Evolutionary conservation across 495 filamentous ascomycete genomes (phyloP), one percentile per base, ranked within the genome.

Genomic region (Penicillium lividum): DNA sequence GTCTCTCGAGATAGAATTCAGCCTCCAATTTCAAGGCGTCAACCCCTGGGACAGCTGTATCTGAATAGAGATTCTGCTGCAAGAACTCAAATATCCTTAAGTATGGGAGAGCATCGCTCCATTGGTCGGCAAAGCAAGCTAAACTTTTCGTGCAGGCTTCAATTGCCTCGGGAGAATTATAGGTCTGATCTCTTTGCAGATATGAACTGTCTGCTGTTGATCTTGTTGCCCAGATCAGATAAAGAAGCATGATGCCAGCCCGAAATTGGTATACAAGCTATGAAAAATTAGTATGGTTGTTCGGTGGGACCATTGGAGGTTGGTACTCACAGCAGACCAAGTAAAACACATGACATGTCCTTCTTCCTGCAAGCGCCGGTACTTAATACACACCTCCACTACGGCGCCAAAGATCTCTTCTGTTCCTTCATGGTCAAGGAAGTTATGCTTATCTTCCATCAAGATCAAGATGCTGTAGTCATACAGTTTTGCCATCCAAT

Each of bases 321-420:
- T 22, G 16, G 31, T 51, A 62, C 70, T 56, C 57, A 73, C 70
- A 42, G 70, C 68, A 58, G 70, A 71, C 70, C 70, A 73, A 0
- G 70, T 73, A 63, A 67, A 73, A 29, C 70, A 73, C 61, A 71
- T 62, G 13, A 71, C 67, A 54, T 73, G 70, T 9, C 70, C 70
- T 57, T 71, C 68, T 38, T 68, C 67, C 57, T 70, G 70, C 9
- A 73, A 62, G 2, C 58, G 47, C 22, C 68, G 60, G 42, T 65
- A 73, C 40, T 67, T 69, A 7, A 64, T 16, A 53, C 68, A 73
- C 8, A 67, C 68, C 44, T 73, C 68, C 27, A 65, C 66, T 18
- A 71, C 58, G 0, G 68, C 67, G 13, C 65, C 58, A 18, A 73
- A 63, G 9, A 70, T 59, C 10, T 73, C 64, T 40, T 70, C 61